Base-by-base conservation (phyloP, 345 rosid species). In the Eucalyptus tenuipes region DNA sequence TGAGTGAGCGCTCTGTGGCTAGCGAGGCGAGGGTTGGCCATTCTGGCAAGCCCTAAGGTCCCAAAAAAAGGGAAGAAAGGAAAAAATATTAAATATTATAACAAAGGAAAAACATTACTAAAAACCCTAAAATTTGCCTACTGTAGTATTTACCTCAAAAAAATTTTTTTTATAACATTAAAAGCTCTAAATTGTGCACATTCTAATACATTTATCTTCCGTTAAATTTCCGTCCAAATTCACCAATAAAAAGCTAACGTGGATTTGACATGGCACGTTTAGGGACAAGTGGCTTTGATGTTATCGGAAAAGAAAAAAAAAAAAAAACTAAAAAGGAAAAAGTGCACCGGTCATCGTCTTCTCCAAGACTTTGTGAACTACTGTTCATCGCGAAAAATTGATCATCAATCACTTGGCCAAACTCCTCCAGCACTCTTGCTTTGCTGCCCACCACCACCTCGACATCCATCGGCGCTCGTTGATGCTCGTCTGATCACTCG, bases 1-100 rank as follows among this genome's bases (percentile, higher is more conserved):
- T 50, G 4, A 7, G 20, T 0, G 1, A 50, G 53, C 1, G 8
- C 53, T 50, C 0, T 50, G 20, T 3, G 53, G 53, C 53, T 50
- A 50, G 53, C 4, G 22, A 50, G 53, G 53, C 2, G 2, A 50
- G 53, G 22, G 53, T 50, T 1, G 22, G 53, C 53, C 1, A 0
- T 16, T 50, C 0, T 16, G 0, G 53, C 22, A 50, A 50, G 22
- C 22, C 53, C 53, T 50, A 0, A 50, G 0, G 53, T 50, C 1
- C 8, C 22, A 6, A 16, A 50, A 50, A 6, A 49, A 49, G 14
- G 2, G 2, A 45, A 44, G 8, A 9, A 45, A 45, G 47, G 1
- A 17, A 16, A 16, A 3, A 18, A n/a, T n/a, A n/a, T n/a, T n/a
- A 50, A 49, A 49, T 49, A 50, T 50, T 50, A 49, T 49, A 16